Percentiles rank a stretch among this genome's conserved stretches.
phyloP scores from a whole-genome alignment of 345 rosid species.

The Tarenaya hassleriana region DNA sequence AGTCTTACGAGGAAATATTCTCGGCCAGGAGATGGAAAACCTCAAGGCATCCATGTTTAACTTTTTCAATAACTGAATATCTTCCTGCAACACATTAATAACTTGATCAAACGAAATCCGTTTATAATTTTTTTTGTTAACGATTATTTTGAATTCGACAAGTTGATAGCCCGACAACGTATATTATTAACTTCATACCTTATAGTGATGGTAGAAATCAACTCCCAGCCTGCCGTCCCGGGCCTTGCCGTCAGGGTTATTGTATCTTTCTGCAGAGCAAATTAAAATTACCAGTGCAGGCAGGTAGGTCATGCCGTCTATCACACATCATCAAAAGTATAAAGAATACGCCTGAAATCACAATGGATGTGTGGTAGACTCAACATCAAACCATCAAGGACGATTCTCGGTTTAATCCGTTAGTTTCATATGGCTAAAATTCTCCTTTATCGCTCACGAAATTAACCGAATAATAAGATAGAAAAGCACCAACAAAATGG shows the following conservation, averaged over 20 bases:
- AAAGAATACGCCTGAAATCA: no score
- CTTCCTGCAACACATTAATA: constrained; percentile 30
- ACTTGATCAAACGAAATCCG: not conserved
- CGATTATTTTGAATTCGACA: not conserved
- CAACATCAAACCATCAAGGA: no score
- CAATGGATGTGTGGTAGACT: no score
- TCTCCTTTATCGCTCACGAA: no score
- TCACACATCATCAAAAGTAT: no score
- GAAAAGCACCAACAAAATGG: no score
- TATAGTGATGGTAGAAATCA: constrained; percentile 34
- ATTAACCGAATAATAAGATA: no score
- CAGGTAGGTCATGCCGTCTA: no score
- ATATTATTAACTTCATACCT: constrained; percentile 21
- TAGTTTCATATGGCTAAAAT: no score
- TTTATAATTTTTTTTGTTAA: not conserved
- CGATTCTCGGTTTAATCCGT: no score
- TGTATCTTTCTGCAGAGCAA: constrained; percentile 16
- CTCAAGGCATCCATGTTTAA: constrained; percentile 42
- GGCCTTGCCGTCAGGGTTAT: constrained; percentile 21
- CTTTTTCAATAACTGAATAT: constrained; percentile 31
- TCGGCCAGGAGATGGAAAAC: constrained; percentile 52
- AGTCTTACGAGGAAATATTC: constrained; percentile 41
- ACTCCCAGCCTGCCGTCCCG: constrained; percentile 23
- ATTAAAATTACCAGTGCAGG: not conserved
- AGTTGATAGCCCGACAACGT: not conserved